Evolutionary conservation across 2,329 filamentous ascomycete genomes (phyloP), one percentile per base, ranked within the genome.

Genomic region (Aspergillus piperis): DNA sequence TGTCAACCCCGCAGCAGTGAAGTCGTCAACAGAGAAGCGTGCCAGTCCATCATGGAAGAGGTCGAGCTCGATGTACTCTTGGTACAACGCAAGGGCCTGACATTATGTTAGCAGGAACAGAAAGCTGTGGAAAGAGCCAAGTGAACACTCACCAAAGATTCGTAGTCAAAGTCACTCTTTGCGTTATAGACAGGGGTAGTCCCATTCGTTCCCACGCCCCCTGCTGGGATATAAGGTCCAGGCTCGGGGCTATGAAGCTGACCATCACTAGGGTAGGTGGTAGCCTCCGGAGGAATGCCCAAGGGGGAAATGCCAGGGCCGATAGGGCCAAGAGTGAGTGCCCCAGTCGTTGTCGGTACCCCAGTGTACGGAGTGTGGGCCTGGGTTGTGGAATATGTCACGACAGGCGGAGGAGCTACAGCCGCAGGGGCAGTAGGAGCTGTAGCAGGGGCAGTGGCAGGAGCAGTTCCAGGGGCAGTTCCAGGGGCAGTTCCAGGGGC

Each of bases 1-100:
- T 6, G 80, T 88, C 13, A 96, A 78, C 2, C 90, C 90, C 25
- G 84, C 87, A 1, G 81, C 84, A 6, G 85, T 79, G 66, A 93
- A 95, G 15, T 95, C 89, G 32, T 85, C 81, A 0, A 81, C 84
- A 1, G 85, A 86, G 75, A 91, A 95, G 0, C 81, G 84, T 0
- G 84, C 86, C 3, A 95, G 82, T 13, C 89, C 90, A 71, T 89
- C 87, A 74, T 90, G 87, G 83, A 95, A 95, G 13, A 92, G 82
- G 71, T 95, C 91, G 1, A 95, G 82, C 77, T 95, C 90, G 57
- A 94, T 92, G 84, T 86, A 95, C 75, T 95, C 91, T 68, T 92
- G 89, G 71, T 94, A 93, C 0, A 94, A 80, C 11, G 84, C 90
- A 11, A 95, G 80, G 0, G 87, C 84, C 77, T 79, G 47, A 8